These are phyloP conservation scores for Solanum commersonii DNA, from an alignment of 257 asterid genomes.

Conservation along the genomic window DNA sequence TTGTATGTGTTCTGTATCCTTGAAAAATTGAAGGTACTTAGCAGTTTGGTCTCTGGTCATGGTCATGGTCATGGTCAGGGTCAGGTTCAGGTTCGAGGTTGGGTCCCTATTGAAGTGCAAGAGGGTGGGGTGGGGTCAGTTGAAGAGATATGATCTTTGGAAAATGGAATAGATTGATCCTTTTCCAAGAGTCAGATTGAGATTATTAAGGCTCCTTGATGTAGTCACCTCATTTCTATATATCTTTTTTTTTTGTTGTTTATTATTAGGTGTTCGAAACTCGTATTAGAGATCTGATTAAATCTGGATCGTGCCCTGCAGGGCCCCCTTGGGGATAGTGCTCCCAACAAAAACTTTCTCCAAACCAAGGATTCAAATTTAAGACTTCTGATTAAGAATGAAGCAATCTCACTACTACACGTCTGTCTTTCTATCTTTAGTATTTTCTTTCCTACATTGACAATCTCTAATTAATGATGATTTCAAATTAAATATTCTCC, in stretches of 20 bases:
- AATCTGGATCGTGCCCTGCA: no score
- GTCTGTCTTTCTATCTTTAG: neutral
- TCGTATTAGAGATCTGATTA: no score
- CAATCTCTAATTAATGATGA: neutral
- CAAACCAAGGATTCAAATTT: accelerated
- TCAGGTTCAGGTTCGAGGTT: neutral
- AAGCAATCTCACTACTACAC: neutral
- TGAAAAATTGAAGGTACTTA: neutral
- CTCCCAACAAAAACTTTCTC: accelerated
- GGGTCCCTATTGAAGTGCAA: neutral
- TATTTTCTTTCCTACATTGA: neutral
- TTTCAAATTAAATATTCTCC: neutral
- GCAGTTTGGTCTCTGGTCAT: no score
- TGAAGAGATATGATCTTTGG: neutral
- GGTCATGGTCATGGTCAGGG: neutral
- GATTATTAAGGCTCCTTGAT: no score
- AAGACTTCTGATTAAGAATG: neutral
- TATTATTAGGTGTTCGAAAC: no score
- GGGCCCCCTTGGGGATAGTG: accelerated
- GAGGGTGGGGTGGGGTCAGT: neutral
- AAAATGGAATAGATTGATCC: neutral
- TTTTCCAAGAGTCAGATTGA: neutral
- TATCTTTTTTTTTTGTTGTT: no score
- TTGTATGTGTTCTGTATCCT: neutral
- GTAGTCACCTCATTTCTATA: neutral